Conservation (phyloP, 495 filamentous ascomycete species). For the Neurospora sp. region DNA sequence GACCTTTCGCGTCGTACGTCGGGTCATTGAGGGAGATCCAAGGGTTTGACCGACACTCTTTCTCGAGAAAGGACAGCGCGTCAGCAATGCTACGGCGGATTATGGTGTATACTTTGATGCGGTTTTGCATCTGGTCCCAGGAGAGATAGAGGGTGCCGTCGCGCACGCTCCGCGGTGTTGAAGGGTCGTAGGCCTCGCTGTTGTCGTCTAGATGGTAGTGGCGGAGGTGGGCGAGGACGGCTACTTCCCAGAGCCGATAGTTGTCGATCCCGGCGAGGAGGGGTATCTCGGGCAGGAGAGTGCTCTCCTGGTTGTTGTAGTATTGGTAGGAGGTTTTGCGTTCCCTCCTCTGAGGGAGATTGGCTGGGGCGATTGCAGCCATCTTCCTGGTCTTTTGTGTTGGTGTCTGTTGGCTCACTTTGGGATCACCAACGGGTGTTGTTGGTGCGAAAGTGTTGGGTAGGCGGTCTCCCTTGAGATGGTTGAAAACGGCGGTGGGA, state of each 20-base stretch:
- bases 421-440: background rate
- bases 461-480: background rate
- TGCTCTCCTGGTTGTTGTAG: background rate
- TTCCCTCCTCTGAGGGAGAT: background rate
- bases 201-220: background rate
- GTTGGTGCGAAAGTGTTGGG: background rate
- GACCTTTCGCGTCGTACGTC: background rate
- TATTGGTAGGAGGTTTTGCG: background rate
- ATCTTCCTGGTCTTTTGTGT: background rate
- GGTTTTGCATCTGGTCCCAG: background rate
- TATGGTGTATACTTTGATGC: background rate
- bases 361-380: background rate
- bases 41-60: background rate
- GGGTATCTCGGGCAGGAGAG: background rate
- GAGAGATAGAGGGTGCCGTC: background rate
- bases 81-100: background rate
- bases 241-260: background rate
- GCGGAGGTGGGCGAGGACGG: background rate
- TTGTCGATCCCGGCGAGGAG: background rate
- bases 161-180: background rate
- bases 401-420: background rate
- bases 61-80: background rate
- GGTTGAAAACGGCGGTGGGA: background rate
- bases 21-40: background rate
- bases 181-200: background rate